phyloP scores from a whole-genome alignment of 352 stramenopile species.

The Elongisporangium anandrum region DNA sequence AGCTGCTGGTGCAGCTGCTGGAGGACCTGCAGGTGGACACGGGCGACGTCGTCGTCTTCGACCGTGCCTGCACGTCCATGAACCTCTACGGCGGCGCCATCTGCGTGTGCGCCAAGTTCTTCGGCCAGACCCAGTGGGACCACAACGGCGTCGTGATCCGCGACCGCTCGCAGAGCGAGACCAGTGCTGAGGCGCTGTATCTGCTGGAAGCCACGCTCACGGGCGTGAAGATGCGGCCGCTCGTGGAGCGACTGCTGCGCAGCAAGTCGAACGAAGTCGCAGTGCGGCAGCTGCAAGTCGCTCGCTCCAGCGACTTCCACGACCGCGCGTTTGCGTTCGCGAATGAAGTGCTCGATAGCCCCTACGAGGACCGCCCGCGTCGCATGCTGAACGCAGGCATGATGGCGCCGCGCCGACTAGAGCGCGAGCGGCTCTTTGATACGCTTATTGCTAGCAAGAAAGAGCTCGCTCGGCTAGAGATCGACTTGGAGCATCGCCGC shows the following conservation, averaged over 20 bases:
- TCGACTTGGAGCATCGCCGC: conserved; percentile 55
- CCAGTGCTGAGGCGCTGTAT: conserved; percentile 35
- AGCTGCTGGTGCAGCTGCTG: conserved; percentile 43
- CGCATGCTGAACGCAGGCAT: conserved; percentile 77
- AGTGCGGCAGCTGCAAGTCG: conserved; percentile 70
- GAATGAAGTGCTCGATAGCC: conserved; percentile 47
- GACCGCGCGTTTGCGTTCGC: conserved; percentile 54
- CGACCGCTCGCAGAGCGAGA: conserved; percentile 18
- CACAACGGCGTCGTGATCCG: conserved; percentile 82
- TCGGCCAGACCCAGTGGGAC: conserved; percentile 80
- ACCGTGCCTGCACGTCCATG: conserved; percentile 75
- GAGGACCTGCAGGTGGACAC: conserved; percentile 55
- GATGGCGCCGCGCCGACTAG: conserved; percentile 57
- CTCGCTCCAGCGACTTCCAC: conserved; percentile 57
- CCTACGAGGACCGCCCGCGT: conserved; percentile 76
- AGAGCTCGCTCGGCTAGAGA: conserved; percentile 49
- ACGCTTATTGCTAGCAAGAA: conserved; percentile 63
- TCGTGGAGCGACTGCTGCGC: conserved; percentile 70
- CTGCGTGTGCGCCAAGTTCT: conserved; percentile 77
- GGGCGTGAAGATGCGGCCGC: conserved; percentile 79
- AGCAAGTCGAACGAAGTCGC: conserved; percentile 66
- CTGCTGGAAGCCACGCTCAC: conserved; percentile 72
- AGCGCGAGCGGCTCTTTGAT: conserved; percentile 73
- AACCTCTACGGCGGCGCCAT: conserved; percentile 73
- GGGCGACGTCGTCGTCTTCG: conserved; percentile 79